Percentiles rank a stretch among this genome's conserved stretches.
These are phyloP conservation scores for Pontederia paniculata DNA, from an alignment of 176 grass and related monocot species.

Conservation along the genomic window DNA sequence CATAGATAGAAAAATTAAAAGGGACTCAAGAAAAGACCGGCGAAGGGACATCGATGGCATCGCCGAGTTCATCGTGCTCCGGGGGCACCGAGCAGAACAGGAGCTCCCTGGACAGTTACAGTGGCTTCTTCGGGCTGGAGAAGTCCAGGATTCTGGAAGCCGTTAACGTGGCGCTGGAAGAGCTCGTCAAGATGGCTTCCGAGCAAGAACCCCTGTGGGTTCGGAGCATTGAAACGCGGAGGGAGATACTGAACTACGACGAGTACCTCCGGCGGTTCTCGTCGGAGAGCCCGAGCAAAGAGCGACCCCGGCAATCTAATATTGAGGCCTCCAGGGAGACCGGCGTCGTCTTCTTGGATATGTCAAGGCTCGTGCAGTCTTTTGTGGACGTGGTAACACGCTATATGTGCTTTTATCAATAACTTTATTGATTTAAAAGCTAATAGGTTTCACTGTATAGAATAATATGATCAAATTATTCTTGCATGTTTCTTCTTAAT, in stretches of 20 bases:
- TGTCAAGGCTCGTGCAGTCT: slow-evolving; percentile 37
- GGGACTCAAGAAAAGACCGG: slow-evolving; percentile 10
- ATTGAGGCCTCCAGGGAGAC: slow-evolving; percentile 51
- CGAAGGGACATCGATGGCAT: neutral
- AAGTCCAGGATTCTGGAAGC: slow-evolving; percentile 42
- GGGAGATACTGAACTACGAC: slow-evolving; percentile 68
- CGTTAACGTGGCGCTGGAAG: slow-evolving; percentile 34
- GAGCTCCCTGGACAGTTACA: slow-evolving; percentile 21
- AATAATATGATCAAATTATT: neutral
- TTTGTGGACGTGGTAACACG: slow-evolving; percentile 65
- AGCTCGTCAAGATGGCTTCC: slow-evolving; percentile 45
- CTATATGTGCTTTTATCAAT: too few species aligned
- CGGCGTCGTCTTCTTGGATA: slow-evolving; percentile 40
- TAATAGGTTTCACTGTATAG: neutral
- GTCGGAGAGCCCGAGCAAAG: slow-evolving; percentile 17
- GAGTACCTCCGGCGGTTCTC: slow-evolving; percentile 63
- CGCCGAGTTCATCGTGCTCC: slow-evolving; percentile 23
- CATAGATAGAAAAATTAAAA: slow-evolving; percentile 51
- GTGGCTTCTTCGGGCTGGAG: slow-evolving; percentile 20
- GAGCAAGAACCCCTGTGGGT: slow-evolving; percentile 58
- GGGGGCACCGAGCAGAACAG: slow-evolving; percentile 7
- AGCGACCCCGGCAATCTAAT: slow-evolving; percentile 5
- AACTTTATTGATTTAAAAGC: too few species aligned
- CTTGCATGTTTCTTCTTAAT: neutral
- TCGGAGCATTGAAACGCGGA: slow-evolving; percentile 45